Percentiles rank a stretch among this genome's conserved stretches.
These are phyloP conservation scores for Suhomyces pyralidae DNA, from an alignment of 805 yeast genomes.

Conservation along the genomic window DNA sequence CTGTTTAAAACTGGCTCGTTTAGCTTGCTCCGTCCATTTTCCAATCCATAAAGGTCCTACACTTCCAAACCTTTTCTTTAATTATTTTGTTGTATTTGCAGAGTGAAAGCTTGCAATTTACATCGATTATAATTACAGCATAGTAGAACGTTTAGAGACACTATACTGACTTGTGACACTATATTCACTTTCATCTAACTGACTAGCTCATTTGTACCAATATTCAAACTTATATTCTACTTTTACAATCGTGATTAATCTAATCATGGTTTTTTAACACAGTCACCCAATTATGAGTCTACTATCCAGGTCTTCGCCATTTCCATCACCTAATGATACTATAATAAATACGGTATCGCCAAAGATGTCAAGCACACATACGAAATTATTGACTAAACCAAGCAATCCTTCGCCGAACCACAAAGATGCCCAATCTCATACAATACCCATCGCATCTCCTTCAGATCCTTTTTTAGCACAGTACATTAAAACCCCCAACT, in stretches of 20 bases:
- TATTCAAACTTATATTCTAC: neutral
- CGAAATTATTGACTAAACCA: neutral
- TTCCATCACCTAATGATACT: conserved; percentile 12
- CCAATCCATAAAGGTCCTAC: neutral
- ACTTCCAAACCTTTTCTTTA: neutral
- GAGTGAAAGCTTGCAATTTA: neutral
- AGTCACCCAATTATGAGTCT: conserved; percentile 7
- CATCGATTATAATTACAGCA: neutral
- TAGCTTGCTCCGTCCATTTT: neutral
- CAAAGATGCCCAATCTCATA: neutral
- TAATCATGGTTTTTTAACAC: neutral
- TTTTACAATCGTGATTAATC: neutral
- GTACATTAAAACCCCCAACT: conserved; percentile 18
- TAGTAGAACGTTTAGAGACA: neutral
- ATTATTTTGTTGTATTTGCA: neutral
- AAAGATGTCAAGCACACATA: conserved; percentile 5
- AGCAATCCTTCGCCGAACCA: neutral
- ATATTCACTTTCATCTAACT: too few species aligned
- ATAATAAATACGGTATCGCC: conserved; percentile 7
- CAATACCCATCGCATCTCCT: neutral
- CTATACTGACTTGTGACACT: neutral
- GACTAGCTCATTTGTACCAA: too few species aligned
- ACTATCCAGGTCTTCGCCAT: conserved; percentile 9
- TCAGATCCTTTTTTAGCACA: conserved; percentile 21
- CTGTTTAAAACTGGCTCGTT: neutral